Conservation (phyloP, 192 early-diverging fungal genomes). For the Gaertneriomyces sp. region DNA sequence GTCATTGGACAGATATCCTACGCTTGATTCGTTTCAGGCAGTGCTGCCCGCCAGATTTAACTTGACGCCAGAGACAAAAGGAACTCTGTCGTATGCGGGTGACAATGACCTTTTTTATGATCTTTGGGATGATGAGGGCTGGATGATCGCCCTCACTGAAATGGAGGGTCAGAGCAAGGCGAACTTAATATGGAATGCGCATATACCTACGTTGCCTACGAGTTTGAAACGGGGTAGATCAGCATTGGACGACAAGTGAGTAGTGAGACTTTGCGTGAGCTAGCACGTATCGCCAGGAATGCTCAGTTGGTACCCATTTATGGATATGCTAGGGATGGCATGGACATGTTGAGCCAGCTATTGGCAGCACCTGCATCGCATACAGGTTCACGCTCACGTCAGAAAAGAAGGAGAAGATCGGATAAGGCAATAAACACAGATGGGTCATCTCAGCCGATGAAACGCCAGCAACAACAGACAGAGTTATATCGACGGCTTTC, state of each 20-base stretch:
- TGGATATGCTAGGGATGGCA: background rate
- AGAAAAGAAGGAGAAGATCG: constrained; percentile 15
- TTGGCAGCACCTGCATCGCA: constrained; percentile 9
- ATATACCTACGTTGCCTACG: no score
- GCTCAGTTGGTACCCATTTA: background rate
- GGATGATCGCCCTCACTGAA: constrained; percentile 14
- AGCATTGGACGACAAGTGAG: no score
- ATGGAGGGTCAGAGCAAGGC: constrained; percentile 19
- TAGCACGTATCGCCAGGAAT: no score
- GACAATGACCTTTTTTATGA: constrained; percentile 21
- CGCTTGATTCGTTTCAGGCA: constrained; percentile 10
- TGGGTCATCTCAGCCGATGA: constrained; percentile 2
- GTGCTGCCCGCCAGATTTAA: constrained; percentile 14
- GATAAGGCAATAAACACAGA: constrained; percentile 11
- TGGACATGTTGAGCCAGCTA: constrained; percentile 15
- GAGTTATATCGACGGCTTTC: constrained; percentile 12
- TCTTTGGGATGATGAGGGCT: constrained; percentile 20
- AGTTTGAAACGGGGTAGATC: no score
- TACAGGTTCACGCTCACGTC: background rate
- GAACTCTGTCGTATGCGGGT: constrained; percentile 7
- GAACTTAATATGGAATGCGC: constrained; percentile 6
- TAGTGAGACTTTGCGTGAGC: no score
- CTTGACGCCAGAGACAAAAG: background rate
- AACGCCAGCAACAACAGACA: constrained; percentile 28
- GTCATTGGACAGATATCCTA: constrained; percentile 14